These are phyloP conservation scores for Amaranthus palmeri DNA, from an alignment of 148 eudicot genomes.

Conservation along the genomic window DNA sequence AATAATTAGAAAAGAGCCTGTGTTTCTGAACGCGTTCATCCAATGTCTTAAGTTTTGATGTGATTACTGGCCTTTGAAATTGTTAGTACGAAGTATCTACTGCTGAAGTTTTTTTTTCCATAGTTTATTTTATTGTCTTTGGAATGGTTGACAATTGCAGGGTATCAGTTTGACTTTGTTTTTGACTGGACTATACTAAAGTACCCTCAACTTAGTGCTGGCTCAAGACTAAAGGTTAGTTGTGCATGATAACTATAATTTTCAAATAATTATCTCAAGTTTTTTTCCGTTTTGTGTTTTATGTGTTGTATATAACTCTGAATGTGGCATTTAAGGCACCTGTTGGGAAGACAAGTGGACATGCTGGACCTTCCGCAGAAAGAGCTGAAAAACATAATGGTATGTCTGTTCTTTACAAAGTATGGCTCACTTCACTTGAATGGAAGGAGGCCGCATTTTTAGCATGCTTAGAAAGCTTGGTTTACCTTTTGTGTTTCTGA, in stretches of 20 bases:
- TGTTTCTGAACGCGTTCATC: no score
- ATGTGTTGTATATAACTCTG: no score
- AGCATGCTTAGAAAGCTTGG: background rate
- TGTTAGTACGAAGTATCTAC: background rate
- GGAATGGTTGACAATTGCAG: slow-evolving; percentile 29
- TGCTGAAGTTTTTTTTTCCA: background rate
- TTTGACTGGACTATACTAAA: slow-evolving; percentile 72
- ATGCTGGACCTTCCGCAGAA: slow-evolving; percentile 31
- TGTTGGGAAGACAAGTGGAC: slow-evolving; percentile 24
- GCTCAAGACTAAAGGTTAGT: slow-evolving; percentile 32
- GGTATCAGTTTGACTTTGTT: slow-evolving; percentile 64
- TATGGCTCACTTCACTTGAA: background rate
- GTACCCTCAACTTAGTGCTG: slow-evolving; percentile 36
- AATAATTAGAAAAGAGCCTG: no score
- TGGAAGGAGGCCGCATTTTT: no score
- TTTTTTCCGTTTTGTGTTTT: background rate
- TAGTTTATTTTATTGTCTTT: slow-evolving; percentile 3
- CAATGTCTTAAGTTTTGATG: no score
- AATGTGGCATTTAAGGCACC: slow-evolving; percentile 25
- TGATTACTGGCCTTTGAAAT: no score
- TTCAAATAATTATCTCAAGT: background rate
- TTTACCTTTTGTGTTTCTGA: background rate
- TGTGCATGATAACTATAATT: background rate
- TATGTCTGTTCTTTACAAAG: slow-evolving; percentile 1
- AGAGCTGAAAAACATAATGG: slow-evolving; percentile 28